phyloP scores from a whole-genome alignment of 2,329 filamentous ascomycete genomes.

The Kalmusia sp. region DNA sequence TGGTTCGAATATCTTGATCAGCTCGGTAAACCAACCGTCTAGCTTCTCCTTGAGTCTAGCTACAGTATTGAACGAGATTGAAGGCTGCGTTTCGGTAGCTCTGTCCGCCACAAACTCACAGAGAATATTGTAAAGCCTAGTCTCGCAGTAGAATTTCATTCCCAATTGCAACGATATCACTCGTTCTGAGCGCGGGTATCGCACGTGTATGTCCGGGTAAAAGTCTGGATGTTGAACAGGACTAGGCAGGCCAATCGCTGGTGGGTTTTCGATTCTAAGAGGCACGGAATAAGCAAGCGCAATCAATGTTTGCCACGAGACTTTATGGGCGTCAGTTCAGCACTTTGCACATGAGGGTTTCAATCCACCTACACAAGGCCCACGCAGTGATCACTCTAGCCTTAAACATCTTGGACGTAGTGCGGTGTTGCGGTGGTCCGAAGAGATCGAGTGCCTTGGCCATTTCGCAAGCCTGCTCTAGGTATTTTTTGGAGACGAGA shows the following conservation, averaged over 20 bases:
- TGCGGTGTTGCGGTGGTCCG: neutral
- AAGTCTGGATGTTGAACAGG: neutral
- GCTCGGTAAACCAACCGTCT: neutral
- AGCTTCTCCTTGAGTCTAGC: no score
- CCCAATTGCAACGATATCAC: neutral
- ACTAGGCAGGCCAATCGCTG: neutral
- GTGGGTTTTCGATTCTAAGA: neutral
- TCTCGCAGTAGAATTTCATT: neutral
- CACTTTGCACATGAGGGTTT: neutral
- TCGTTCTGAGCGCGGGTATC: neutral
- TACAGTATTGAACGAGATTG: neutral
- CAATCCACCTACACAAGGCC: neutral
- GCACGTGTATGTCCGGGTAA: neutral
- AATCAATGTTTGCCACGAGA: neutral
- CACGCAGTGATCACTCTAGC: conserved; percentile 3
- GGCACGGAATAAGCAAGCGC: neutral
- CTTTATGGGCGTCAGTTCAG: neutral
- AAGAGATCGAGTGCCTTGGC: neutral
- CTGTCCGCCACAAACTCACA: neutral
- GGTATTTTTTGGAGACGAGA: neutral
- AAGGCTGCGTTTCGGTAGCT: neutral
- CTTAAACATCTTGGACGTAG: neutral
- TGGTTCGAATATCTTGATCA: neutral
- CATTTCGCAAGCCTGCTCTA: neutral
- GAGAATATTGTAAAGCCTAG: neutral